Evolutionary conservation across 2,329 filamentous ascomycete genomes (phyloP).

Genomic region (Arachnomyces sp.): DNA sequence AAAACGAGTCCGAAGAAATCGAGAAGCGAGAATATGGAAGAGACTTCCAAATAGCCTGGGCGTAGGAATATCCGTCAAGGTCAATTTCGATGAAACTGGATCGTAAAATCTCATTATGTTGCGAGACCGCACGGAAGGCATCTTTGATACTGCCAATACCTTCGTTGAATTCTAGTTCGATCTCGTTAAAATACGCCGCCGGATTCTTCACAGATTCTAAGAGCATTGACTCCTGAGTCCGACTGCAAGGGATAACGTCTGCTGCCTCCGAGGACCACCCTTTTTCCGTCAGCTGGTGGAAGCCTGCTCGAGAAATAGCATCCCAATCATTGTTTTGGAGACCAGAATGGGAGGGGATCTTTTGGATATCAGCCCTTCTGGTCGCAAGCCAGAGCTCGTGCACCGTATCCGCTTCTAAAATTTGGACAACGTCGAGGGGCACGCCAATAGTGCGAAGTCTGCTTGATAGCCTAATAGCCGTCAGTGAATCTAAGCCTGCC

Average conservation of each 20-base stretch:
- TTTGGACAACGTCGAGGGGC: constrained; percentile 47
- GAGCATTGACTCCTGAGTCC: constrained; percentile 72
- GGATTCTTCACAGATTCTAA: constrained; percentile 57
- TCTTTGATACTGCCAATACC: constrained; percentile 33
- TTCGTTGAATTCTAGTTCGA: constrained; percentile 53
- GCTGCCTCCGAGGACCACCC: constrained; percentile 19
- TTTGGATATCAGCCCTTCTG: constrained; percentile 13
- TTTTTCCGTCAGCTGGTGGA: constrained; percentile 37
- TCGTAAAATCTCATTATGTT: constrained; percentile 58
- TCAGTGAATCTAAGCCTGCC: constrained; percentile 59
- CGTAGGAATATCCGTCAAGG: constrained; percentile 41
- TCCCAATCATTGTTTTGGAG: constrained; percentile 11
- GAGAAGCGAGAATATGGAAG: constrained; percentile 39
- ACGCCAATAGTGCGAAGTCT: constrained; percentile 51
- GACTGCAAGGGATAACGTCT: constrained; percentile 54
- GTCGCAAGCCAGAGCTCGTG: constrained; percentile 27
- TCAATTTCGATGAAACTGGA: constrained; percentile 59
- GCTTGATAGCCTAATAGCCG: constrained; percentile 56
- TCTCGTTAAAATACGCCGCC: constrained; percentile 67
- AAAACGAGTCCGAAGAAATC: constrained; percentile 21
- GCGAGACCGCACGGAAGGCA: constrained; percentile 44
- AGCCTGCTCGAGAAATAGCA: constrained; percentile 16
- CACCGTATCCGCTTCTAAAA: constrained; percentile 52
- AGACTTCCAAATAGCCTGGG: constrained; percentile 56
- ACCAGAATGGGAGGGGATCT: constrained; percentile 9